A percentile compares a stretch with the other conserved stretches of the same genome.
Evolutionary conservation across 2,329 filamentous ascomycete genomes (phyloP).

Genomic region (Pseudomassariella vexata): DNA sequence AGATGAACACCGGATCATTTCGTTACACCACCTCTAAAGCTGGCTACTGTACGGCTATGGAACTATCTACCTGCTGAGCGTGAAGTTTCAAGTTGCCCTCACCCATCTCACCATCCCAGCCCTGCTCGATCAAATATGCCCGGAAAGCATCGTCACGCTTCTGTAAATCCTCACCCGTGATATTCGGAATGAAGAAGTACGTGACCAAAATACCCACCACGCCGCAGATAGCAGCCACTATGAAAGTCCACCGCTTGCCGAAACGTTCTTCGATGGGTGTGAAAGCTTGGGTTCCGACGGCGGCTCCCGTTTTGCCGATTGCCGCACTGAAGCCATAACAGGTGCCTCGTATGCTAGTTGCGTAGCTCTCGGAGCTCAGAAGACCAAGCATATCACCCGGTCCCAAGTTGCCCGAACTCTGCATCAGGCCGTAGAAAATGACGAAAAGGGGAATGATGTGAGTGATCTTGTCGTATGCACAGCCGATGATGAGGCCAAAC

Average conservation of each 20-base stretch:
- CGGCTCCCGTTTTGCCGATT: slow-evolving; percentile 44
- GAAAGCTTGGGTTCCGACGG: slow-evolving; percentile 44
- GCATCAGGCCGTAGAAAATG: slow-evolving; percentile 45
- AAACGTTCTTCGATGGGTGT: slow-evolving; percentile 38
- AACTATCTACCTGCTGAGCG: slow-evolving; percentile 5
- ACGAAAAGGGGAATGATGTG: slow-evolving; percentile 42
- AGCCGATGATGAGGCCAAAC: slow-evolving; percentile 46
- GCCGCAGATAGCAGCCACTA: slow-evolving; percentile 45
- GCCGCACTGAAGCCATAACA: slow-evolving; percentile 45
- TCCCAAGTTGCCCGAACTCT: slow-evolving; percentile 41
- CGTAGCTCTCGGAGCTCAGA: slow-evolving; percentile 42
- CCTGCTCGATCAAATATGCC: slow-evolving; percentile 34
- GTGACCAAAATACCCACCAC: slow-evolving; percentile 40
- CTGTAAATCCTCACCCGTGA: slow-evolving; percentile 37
- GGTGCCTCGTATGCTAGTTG: slow-evolving; percentile 43
- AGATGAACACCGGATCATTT: too few relatives aligned
- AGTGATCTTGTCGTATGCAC: slow-evolving; percentile 39
- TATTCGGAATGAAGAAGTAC: slow-evolving; percentile 39
- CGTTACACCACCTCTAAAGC: too few relatives aligned
- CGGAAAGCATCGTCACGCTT: slow-evolving; percentile 37
- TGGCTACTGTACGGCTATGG: too few relatives aligned
- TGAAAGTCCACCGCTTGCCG: slow-evolving; percentile 44
- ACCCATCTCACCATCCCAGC: slow-evolving; percentile 41
- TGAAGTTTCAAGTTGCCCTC: slow-evolving; percentile 4
- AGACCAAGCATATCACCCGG: slow-evolving; percentile 46